Base-by-base conservation (phyloP, 192 early-diverging fungal species). In the Kappamyces sp. region DNA sequence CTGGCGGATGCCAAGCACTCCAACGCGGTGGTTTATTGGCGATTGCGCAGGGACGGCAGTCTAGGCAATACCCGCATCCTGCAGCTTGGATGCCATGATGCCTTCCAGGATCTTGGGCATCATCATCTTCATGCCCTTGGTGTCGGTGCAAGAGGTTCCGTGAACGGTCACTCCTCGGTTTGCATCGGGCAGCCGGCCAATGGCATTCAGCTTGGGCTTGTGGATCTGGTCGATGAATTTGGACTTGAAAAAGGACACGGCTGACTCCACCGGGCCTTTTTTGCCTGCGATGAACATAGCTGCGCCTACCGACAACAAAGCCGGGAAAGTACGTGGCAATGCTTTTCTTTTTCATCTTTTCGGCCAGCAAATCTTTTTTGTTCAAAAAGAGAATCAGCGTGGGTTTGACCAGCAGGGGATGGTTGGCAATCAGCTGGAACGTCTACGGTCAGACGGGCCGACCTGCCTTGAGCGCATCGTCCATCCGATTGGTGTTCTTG, bases 341-440 rank as follows among this genome's bases (percentile, higher is more conserved):
- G 7, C 55, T 51, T 15, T 50, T 46, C 5, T 49, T 76, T 55
- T 74, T 51, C 9, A 78, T 47, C 61, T 78, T 78, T 47, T 73
- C 61, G 15, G 58, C 55, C 36, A 78, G 71, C 47, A 78, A 53
- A 55, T 78, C 76, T n/a, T 78, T 76, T 47, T 78, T 78, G 66
- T 78, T 78, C 62, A 78, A 54, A 51, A 78, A 78, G 12, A 78
- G 63, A 42, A 79, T 78, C 51, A 78, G 76, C 40, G 74, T 60
- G 2, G 73, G 74, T 37, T 74, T 67, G 37, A 70, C 66, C 62
- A 78, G 74, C 48, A 79, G 61, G 12, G 70, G 68, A 50, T 78
- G 70, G 55, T 78, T 78, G 63, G 61, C 62, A 9, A 78, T 79
- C 9, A 62, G 60, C n/a, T 74, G 70, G 38, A 78, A 78, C 2